Percentiles rank a stretch among this genome's conserved stretches.
phyloP scores from a whole-genome alignment of 2,329 filamentous ascomycete genomes.

The Orbilia blumenaviensis region DNA sequence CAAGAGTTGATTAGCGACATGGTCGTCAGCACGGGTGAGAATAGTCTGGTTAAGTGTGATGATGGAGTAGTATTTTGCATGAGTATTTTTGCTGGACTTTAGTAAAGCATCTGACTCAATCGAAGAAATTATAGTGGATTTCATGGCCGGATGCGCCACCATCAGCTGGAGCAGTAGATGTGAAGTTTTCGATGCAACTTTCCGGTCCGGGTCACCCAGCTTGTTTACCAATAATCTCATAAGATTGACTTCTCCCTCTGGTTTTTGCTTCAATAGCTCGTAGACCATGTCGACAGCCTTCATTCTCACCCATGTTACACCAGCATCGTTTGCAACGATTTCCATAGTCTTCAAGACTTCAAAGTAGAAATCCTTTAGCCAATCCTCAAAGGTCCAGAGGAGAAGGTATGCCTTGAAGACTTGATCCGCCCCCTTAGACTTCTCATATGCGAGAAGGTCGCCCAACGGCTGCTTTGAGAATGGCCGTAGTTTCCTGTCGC shows the following conservation, averaged over 20 bases:
- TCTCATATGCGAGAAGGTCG: slow-evolving; percentile 71
- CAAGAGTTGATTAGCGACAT: slow-evolving; percentile 80
- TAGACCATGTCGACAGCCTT: slow-evolving; percentile 90
- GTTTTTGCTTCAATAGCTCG: slow-evolving; percentile 90
- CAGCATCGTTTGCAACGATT: slow-evolving; percentile 91
- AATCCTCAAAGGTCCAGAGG: slow-evolving; percentile 91
- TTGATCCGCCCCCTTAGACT: slow-evolving; percentile 68
- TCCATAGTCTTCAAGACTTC: slow-evolving; percentile 91
- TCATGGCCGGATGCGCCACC: slow-evolving; percentile 91
- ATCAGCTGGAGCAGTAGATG: slow-evolving; percentile 93
- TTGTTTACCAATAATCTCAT: slow-evolving; percentile 94
- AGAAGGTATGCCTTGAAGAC: slow-evolving; percentile 81
- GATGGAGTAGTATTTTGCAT: slow-evolving; percentile 93
- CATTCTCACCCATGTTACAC: slow-evolving; percentile 83
- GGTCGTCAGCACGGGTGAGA: slow-evolving; percentile 81
- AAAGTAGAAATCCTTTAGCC: slow-evolving; percentile 93
- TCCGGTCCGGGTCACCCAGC: slow-evolving; percentile 91
- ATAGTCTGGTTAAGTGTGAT: slow-evolving; percentile 98
- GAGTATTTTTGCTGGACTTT: slow-evolving; percentile 82
- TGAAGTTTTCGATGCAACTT: slow-evolving; percentile 91
- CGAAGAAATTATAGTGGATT: slow-evolving; percentile 80
- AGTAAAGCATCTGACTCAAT: slow-evolving; percentile 90
- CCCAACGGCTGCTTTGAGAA: slow-evolving; percentile 77
- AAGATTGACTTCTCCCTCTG: slow-evolving; percentile 95
- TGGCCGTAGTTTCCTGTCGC: slow-evolving; percentile 78